A percentile compares a stretch with the other conserved stretches of the same genome.
phyloP scores from a whole-genome alignment of 371 early-diverging fungal species.

The Mycotypha africana region DNA sequence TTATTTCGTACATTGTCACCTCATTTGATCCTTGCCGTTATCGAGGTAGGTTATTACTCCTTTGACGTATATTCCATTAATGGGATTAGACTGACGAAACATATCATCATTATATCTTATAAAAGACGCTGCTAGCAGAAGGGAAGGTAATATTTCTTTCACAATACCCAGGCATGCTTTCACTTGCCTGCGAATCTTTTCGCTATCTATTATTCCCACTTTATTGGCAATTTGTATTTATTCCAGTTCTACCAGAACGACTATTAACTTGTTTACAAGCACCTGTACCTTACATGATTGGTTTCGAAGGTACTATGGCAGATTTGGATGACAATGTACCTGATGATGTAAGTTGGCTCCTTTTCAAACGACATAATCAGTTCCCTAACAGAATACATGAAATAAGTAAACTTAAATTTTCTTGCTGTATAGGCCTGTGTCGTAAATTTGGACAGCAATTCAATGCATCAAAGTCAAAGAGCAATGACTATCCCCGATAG shows the following conservation, averaged over 20 bases:
- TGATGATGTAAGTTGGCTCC: slow-evolving; percentile 59
- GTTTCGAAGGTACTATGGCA: slow-evolving; percentile 53
- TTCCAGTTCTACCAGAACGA: slow-evolving; percentile 70
- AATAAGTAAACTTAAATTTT: no score
- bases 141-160: slow-evolving; percentile 75
- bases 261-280: slow-evolving; percentile 74
- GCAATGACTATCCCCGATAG: slow-evolving; percentile 44
- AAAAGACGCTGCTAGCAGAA: slow-evolving; percentile 65
- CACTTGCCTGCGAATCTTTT: slow-evolving; percentile 65
- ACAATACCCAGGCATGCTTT: slow-evolving; percentile 65
- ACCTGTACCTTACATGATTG: slow-evolving; percentile 81
- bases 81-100: no score
- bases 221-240: slow-evolving; percentile 78
- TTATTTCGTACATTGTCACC: slow-evolving; percentile 69
- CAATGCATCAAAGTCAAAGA: slow-evolving; percentile 38
- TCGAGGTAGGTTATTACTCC: slow-evolving; percentile 39
- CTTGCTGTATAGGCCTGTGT: slow-evolving; percentile 39
- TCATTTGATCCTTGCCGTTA: slow-evolving; percentile 62
- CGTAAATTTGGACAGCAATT: slow-evolving; percentile 55
- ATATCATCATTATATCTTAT: no score
- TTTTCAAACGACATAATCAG: neutral
- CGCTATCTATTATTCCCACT: slow-evolving; percentile 71
- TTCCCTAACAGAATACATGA: neutral
- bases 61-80: neutral
- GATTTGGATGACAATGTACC: slow-evolving; percentile 57